Conservation (phyloP, 371 early-diverging fungal genomes). For the Catenaria anguillulae region DNA sequence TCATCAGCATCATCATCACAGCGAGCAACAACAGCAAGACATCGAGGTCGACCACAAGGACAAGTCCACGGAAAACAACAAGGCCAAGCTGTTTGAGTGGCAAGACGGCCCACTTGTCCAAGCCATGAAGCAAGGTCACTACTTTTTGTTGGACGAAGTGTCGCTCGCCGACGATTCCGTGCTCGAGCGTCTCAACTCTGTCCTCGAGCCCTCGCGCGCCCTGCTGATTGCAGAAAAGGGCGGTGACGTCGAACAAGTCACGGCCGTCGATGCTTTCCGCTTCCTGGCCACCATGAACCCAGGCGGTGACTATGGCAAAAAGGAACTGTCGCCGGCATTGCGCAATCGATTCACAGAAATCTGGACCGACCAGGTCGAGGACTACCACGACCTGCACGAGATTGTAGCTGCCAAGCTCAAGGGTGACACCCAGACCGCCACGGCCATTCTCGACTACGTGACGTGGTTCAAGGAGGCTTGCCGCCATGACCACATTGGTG, state of each 20-base stretch:
- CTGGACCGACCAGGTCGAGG: constrained; percentile 83
- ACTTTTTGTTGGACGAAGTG: constrained; percentile 98
- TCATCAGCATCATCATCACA: no score
- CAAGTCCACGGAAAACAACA: constrained; percentile 19
- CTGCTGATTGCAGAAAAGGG: constrained; percentile 91
- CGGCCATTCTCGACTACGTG: constrained; percentile 39
- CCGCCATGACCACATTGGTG: constrained; percentile 24
- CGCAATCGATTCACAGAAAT: constrained; percentile 99
- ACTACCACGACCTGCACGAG: constrained; percentile 53
- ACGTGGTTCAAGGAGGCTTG: constrained; percentile 29
- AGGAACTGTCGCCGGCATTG: constrained; percentile 97
- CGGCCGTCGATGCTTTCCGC: constrained; percentile 59
- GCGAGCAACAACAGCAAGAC: no score
- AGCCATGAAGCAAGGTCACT: constrained; percentile 84
- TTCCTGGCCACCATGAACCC: constrained; percentile 99
- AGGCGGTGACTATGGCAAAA: constrained; percentile 98
- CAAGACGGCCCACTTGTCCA: constrained; percentile 89
- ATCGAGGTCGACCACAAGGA: constrained; percentile 31
- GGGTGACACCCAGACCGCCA: constrained; percentile 17
- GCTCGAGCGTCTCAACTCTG: constrained; percentile 95
- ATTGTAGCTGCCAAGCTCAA: constrained; percentile 56
- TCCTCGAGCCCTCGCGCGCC: constrained; percentile 82
- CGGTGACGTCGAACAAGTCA: constrained; percentile 52
- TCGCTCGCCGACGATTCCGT: constrained; percentile 99
- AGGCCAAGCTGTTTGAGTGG: constrained; percentile 71